phyloP scores from a whole-genome alignment of 2,329 filamentous ascomycete genomes.

The Pseudopyricularia javanii region DNA sequence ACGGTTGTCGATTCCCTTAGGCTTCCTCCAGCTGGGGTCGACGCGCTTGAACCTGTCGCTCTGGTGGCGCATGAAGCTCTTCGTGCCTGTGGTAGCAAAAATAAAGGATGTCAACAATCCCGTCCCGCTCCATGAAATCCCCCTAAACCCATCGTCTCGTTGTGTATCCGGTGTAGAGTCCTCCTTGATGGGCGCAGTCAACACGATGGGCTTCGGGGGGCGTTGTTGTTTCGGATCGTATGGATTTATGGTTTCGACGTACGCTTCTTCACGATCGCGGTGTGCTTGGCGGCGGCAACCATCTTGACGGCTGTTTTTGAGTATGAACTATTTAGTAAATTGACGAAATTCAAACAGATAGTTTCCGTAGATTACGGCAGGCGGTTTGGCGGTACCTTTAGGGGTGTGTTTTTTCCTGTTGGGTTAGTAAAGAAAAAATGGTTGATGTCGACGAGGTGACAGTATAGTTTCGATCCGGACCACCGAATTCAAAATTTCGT shows the following conservation, averaged over 20 bases:
- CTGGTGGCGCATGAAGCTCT: conserved; percentile 83
- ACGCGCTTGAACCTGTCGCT: conserved; percentile 93
- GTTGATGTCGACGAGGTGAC: neutral
- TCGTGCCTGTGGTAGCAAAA: neutral
- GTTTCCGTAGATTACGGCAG: neutral
- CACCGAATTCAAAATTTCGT: neutral
- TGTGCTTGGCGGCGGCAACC: conserved; percentile 98
- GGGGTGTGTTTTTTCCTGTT: neutral
- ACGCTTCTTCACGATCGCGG: conserved; percentile 99
- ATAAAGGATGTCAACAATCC: neutral
- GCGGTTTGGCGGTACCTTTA: neutral
- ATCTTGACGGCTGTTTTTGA: conserved; percentile 45
- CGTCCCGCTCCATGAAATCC: neutral
- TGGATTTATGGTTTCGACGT: conserved; percentile 35
- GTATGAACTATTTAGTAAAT: neutral
- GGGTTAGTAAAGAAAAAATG: neutral
- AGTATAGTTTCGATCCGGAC: neutral
- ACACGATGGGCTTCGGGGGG: too few relatives aligned
- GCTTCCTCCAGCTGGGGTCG: conserved; percentile 85
- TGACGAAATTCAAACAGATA: too few relatives aligned
- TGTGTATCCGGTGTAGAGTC: neutral
- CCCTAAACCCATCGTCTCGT: neutral
- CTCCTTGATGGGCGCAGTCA: neutral
- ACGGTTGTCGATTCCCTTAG: conserved; percentile 99
- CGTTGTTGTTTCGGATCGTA: neutral